Base-by-base conservation (phyloP, 441 rosid genomes). In the Euphorbia schlechtendalii region DNA sequence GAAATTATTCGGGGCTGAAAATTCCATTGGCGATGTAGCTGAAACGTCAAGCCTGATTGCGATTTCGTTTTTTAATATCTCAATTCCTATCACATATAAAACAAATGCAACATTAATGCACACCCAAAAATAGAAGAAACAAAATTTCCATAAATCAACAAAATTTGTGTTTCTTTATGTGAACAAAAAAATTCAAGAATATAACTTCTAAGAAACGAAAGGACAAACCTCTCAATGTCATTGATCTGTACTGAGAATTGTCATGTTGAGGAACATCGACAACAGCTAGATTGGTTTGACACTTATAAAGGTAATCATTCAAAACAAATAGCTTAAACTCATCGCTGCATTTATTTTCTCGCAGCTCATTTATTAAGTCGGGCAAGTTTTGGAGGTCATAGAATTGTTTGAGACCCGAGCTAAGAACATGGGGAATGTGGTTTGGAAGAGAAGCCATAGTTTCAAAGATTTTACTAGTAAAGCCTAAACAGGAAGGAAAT, bases 61-160 rank as follows among this genome's bases (percentile, higher is more conserved):
- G 15, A 65, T 61, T 58, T 74, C 68, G 28, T 21, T 40, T 69
- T 71, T 67, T 21, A 71, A 22, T 8, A 38, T 14, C 32, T 55
- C 67, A 15, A 66, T 61, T 21, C 57, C 63, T 53, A n/a, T 43
- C 51, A 25, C 28, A 25, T 17, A 34, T 48, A 41, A 15, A 25
- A 5, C 25, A 45, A 41, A 36, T 51, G 48, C 46, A 32, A 49
- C 12, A n/a, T 28, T 46, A 12, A 53, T 13, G 5, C n/a, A 0
- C 41, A 17, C 21, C 27, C 9, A 38, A 24, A 49, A 13, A 27
- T 5, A 0, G 24, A 43, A n/a, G 27, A 1, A 14, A 3, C 3
- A 18, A 2, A 51, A 45, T 18, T 18, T 13, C 51, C 30, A 22
- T 60, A 21, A 13, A 41, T 24, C 13, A n/a, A 28, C 4, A 8